A percentile compares a stretch with the other conserved stretches of the same genome.
These are phyloP conservation scores for Arctium lappa DNA, from an alignment of 129 eudicot species.

Conservation along the genomic window DNA sequence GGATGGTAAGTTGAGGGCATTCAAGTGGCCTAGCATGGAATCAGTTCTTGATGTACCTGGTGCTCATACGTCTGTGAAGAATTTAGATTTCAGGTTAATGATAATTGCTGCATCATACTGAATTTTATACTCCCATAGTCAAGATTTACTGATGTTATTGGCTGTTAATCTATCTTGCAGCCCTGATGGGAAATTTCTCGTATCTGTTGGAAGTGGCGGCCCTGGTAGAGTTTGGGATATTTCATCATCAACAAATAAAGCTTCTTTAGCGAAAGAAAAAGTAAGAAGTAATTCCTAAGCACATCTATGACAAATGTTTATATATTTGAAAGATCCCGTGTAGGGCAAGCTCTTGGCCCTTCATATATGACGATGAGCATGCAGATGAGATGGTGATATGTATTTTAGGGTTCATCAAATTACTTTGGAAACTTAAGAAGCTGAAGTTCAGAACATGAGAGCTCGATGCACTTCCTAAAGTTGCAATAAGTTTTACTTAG, in stretches of 20 bases:
- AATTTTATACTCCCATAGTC: not conserved
- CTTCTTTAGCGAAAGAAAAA: conserved; percentile 68
- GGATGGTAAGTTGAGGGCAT: conserved; percentile 97
- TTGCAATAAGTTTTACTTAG: not conserved
- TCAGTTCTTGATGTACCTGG: conserved; percentile 47
- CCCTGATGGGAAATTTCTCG: conserved; percentile 82
- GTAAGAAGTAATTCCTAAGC: conserved; percentile 29
- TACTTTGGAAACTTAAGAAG: too few relatives aligned
- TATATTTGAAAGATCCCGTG: not conserved
- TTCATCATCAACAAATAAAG: conserved; percentile 50
- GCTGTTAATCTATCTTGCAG: conserved; percentile 41
- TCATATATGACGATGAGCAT: too few relatives aligned
- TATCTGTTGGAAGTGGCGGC: conserved; percentile 81
- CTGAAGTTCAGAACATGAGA: too few relatives aligned
- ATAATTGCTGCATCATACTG: not conserved
- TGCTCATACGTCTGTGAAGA: conserved; percentile 81
- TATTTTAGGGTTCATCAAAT: too few relatives aligned
- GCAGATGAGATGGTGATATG: too few relatives aligned
- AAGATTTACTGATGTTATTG: not conserved
- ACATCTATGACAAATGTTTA: not conserved
- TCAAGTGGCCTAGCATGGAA: conserved; percentile 97
- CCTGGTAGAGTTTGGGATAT: conserved; percentile 92
- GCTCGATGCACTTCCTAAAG: not conserved
- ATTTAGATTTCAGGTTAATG: conserved; percentile 79
- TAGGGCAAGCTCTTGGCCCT: not conserved